phyloP scores from a whole-genome alignment of 2,329 filamentous ascomycete species.

The Beauveria rudraprayagi region DNA sequence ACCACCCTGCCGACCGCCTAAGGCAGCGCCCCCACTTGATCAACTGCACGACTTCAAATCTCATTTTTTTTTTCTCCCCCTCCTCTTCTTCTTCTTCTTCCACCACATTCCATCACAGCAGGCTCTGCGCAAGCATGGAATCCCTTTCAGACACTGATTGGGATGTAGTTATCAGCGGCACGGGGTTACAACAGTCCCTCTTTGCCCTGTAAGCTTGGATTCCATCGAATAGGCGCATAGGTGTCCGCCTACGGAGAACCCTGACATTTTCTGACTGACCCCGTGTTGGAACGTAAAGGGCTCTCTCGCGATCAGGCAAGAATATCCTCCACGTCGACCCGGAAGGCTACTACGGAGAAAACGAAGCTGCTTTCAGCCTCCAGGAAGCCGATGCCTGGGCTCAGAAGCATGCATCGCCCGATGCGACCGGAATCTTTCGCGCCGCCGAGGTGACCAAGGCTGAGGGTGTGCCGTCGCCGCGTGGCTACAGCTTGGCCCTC shows the following conservation, averaged over 20 bases:
- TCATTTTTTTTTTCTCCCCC: slow-evolving; percentile 14
- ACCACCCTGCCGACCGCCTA: neutral
- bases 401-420: slow-evolving; percentile 25
- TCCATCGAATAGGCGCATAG: slow-evolving; percentile 18
- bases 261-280: slow-evolving; percentile 23
- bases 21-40: slow-evolving; percentile 11
- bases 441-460: slow-evolving; percentile 28
- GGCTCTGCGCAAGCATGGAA: slow-evolving; percentile 49
- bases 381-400: slow-evolving; percentile 75
- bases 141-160: slow-evolving; percentile 64
- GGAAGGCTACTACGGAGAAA: slow-evolving; percentile 80
- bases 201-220: slow-evolving; percentile 61
- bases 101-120: neutral
- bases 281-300: slow-evolving; percentile 47
- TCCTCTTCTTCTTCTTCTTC: slow-evolving; percentile 12
- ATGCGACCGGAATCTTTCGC: slow-evolving; percentile 20
- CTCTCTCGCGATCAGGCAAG: slow-evolving; percentile 85
- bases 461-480: slow-evolving; percentile 49
- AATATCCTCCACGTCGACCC: slow-evolving; percentile 84
- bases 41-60: neutral
- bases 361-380: slow-evolving; percentile 78
- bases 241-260: slow-evolving; percentile 13
- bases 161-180: slow-evolving; percentile 75
- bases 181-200: slow-evolving; percentile 69
- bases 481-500: slow-evolving; percentile 75